Conservation (phyloP, 441 rosid genomes). For the Theobroma grandiflorum region DNA sequence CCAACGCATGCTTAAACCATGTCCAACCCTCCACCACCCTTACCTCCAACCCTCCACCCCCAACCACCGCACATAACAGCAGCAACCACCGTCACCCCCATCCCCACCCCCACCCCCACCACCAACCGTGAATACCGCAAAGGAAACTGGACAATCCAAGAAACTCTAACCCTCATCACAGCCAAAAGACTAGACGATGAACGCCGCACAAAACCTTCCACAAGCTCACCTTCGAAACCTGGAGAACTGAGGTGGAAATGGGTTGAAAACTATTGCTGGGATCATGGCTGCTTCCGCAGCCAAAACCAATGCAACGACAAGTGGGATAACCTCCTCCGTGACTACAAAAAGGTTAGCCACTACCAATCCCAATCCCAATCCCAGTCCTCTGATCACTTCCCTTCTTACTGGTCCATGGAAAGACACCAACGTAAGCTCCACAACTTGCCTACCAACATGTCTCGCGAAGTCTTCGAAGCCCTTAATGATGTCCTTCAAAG, state of each 20-base stretch:
- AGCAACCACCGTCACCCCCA: constrained; percentile 13
- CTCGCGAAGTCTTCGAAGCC: constrained; percentile 48
- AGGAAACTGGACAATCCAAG: constrained; percentile 60
- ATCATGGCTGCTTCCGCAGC: constrained; percentile 49
- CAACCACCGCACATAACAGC: constrained; percentile 22
- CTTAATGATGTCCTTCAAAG: constrained; percentile 52
- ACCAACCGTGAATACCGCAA: constrained; percentile 47
- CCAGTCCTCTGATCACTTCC: constrained; percentile 22
- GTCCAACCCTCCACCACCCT: constrained; percentile 42
- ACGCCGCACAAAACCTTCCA: constrained; percentile 41
- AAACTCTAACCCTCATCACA: constrained; percentile 51
- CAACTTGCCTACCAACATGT: constrained; percentile 59
- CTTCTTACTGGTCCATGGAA: constrained; percentile 56
- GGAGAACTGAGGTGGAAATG: constrained; percentile 61
- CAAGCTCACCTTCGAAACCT: constrained; percentile 33
- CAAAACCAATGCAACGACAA: constrained; percentile 73
- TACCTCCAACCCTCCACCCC: constrained; percentile 16
- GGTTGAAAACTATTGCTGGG: constrained; percentile 66
- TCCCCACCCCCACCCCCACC: background rate
- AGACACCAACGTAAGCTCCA: constrained; percentile 48
- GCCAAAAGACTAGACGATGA: constrained; percentile 62
- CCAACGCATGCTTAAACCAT: constrained; percentile 30
- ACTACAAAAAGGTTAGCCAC: constrained; percentile 55
- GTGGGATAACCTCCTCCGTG: constrained; percentile 68
- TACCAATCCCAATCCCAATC: constrained; percentile 38